These are phyloP conservation scores for Rhizophora mangle DNA, from an alignment of 345 rosid species.

Conservation along the genomic window DNA sequence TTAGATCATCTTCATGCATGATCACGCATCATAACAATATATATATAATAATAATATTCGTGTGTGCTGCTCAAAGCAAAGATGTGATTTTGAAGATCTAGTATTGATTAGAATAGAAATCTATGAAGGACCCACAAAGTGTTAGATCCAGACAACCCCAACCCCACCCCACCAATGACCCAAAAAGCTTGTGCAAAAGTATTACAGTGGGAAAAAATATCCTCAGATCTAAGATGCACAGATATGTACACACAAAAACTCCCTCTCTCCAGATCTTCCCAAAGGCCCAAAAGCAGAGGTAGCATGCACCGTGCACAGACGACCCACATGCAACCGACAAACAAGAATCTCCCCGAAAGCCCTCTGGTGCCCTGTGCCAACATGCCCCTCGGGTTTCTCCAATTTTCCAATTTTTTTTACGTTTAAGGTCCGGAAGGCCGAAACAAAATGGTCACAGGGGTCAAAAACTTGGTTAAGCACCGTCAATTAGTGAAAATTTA, in stretches of 20 bases:
- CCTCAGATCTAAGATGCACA: not conserved
- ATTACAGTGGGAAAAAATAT: conserved; percentile 7
- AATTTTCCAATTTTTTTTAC: not conserved
- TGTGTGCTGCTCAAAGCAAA: conserved; percentile 13
- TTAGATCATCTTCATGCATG: conserved; percentile 24
- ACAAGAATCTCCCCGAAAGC: conserved; percentile 21
- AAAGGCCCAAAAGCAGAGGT: conserved; percentile 17
- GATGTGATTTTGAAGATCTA: not conserved
- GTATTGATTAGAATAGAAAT: conserved; percentile 8
- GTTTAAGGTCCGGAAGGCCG: conserved; percentile 24
- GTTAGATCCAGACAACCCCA: conserved; percentile 25
- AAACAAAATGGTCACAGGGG: not conserved
- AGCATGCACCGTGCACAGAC: conserved; percentile 6
- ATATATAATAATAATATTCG: not conserved
- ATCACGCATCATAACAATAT: not conserved
- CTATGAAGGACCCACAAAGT: conserved; percentile 22
- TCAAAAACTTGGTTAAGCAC: conserved; percentile 15
- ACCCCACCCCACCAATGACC: conserved; percentile 5
- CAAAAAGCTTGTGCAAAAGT: conserved; percentile 8
- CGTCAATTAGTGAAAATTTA: conserved; percentile 17
- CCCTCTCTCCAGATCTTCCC: conserved; percentile 21
- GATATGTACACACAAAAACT: not conserved
- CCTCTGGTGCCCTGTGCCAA: conserved; percentile 7
- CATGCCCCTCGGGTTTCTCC: conserved; percentile 22
- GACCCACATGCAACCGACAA: conserved; percentile 19